Conservation (phyloP, 2,329 filamentous ascomycete species). For the Hymenoscyphus occultus region DNA sequence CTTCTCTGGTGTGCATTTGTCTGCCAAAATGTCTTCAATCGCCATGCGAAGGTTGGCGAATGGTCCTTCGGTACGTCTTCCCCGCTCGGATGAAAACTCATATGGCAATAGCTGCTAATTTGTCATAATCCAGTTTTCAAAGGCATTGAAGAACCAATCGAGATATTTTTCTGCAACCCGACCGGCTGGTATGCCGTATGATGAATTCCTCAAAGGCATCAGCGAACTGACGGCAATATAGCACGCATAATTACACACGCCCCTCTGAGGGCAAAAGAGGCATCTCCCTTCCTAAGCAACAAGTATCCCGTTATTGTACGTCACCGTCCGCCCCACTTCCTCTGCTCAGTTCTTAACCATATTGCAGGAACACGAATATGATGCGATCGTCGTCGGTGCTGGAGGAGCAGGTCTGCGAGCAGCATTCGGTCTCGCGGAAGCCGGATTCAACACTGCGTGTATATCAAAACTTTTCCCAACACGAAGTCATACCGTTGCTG, state of each 20-base stretch:
- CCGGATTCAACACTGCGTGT: slow-evolving; percentile 85
- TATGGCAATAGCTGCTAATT: slow-evolving; percentile 27
- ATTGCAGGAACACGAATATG: slow-evolving; percentile 88
- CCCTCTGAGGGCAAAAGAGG: slow-evolving; percentile 89
- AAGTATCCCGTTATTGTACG: slow-evolving; percentile 90
- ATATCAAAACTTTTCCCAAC: slow-evolving; percentile 72
- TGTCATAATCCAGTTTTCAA: slow-evolving; percentile 32
- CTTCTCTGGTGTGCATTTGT: slow-evolving; percentile 12
- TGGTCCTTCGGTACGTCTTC: slow-evolving; percentile 52
- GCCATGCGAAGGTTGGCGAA: slow-evolving; percentile 59
- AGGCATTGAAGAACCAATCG: slow-evolving; percentile 54
- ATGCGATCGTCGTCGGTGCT: slow-evolving; percentile 90
- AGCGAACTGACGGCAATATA: slow-evolving; percentile 38
- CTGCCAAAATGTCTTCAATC: slow-evolving; percentile 59
- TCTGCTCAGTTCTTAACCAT: slow-evolving; percentile 20
- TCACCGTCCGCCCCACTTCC: slow-evolving; percentile 7
- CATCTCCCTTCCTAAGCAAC: slow-evolving; percentile 77
- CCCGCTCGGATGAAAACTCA: slow-evolving; percentile 16
- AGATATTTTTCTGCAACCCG: slow-evolving; percentile 86
- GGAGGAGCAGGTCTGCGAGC: slow-evolving; percentile 79
- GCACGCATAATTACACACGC: slow-evolving; percentile 83
- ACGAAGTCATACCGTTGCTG: slow-evolving; percentile 79
- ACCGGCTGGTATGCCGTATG: slow-evolving; percentile 61
- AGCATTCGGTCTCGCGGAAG: slow-evolving; percentile 82
- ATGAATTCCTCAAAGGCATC: neutral